These are phyloP conservation scores for Tolypocladium amazonense DNA, from an alignment of 2,329 filamentous ascomycete species.

Conservation along the genomic window DNA sequence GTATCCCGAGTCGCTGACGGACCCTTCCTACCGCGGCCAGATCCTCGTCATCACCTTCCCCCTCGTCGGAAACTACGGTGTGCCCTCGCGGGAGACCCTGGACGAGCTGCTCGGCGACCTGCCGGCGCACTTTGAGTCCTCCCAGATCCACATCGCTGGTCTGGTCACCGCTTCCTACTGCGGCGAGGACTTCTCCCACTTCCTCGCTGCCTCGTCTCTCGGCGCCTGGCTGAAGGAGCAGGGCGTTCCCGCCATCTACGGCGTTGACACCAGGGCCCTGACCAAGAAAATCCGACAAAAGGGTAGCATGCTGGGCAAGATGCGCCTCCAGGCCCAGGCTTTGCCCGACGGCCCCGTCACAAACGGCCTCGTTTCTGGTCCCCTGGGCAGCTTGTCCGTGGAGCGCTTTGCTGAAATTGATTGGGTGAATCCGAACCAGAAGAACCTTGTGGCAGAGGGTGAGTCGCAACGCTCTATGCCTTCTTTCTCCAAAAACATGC, in stretches of 20 bases:
- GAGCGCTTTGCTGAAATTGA: slow-evolving; percentile 65
- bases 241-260: slow-evolving; percentile 85
- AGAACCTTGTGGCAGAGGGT: slow-evolving; percentile 93
- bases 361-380: slow-evolving; percentile 28
- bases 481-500: not conserved
- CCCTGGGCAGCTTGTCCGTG: slow-evolving; percentile 16
- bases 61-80: slow-evolving; percentile 93
- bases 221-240: slow-evolving; percentile 96
- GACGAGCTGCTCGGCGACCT: slow-evolving; percentile 79
- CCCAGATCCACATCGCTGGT: slow-evolving; percentile 85
- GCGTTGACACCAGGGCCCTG: slow-evolving; percentile 83
- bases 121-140: slow-evolving; percentile 87
- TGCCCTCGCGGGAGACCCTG: slow-evolving; percentile 74
- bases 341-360: slow-evolving; percentile 29
- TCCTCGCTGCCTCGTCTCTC: slow-evolving; percentile 80
- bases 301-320: slow-evolving; percentile 90
- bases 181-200: slow-evolving; percentile 92
- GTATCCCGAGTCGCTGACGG: slow-evolving; percentile 87
- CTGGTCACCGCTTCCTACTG: slow-evolving; percentile 85
- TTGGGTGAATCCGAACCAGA: slow-evolving; percentile 85
- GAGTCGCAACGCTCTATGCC: slow-evolving; percentile 30
- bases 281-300: slow-evolving; percentile 91
- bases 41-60: slow-evolving; percentile 96
- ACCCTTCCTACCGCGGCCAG: slow-evolving; percentile 82
- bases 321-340: slow-evolving; percentile 57